phyloP scores from a whole-genome alignment of 2,329 filamentous ascomycete genomes.

The Aspergillus carbonarius region DNA sequence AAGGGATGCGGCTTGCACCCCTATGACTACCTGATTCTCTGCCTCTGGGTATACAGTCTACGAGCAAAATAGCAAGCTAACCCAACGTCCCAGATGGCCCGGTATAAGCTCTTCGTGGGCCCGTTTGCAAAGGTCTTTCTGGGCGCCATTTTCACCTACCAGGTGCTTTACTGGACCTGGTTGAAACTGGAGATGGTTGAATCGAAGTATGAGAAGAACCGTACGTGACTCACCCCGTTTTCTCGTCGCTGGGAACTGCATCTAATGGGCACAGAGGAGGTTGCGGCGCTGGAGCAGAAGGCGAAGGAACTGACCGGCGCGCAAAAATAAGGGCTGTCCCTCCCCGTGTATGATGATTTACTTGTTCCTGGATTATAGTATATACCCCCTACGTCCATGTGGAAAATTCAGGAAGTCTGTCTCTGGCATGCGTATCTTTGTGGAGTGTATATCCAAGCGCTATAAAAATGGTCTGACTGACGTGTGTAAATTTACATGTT shows the following conservation, averaged over 20 bases:
- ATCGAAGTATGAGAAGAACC: slow-evolving; percentile 42
- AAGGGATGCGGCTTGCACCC: neutral
- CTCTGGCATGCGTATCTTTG: neutral
- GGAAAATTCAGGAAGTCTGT: neutral
- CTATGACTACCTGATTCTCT: too few species aligned
- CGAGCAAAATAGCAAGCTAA: neutral
- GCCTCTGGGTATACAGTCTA: too few species aligned
- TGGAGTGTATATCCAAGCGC: neutral
- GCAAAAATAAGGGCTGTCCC: slow-evolving; percentile 22
- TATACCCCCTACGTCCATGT: slow-evolving; percentile 2
- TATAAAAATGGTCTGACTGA: neutral
- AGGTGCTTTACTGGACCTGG: slow-evolving; percentile 50
- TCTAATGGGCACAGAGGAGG: slow-evolving; percentile 28
- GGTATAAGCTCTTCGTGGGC: slow-evolving; percentile 41
- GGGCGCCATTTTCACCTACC: slow-evolving; percentile 50
- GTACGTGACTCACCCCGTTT: slow-evolving; percentile 26
- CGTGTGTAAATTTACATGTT: neutral
- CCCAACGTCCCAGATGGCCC: slow-evolving; percentile 32
- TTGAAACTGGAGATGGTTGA: slow-evolving; percentile 49
- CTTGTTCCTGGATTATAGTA: neutral
- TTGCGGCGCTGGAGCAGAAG: slow-evolving; percentile 36
- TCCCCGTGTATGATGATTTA: neutral
- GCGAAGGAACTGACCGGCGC: slow-evolving; percentile 33
- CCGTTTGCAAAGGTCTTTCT: slow-evolving; percentile 51
- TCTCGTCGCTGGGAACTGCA: neutral